A percentile compares a stretch with the other conserved stretches of the same genome.
phyloP scores from a whole-genome alignment of 768 basidiomycete species.

The Lentinula edodes region DNA sequence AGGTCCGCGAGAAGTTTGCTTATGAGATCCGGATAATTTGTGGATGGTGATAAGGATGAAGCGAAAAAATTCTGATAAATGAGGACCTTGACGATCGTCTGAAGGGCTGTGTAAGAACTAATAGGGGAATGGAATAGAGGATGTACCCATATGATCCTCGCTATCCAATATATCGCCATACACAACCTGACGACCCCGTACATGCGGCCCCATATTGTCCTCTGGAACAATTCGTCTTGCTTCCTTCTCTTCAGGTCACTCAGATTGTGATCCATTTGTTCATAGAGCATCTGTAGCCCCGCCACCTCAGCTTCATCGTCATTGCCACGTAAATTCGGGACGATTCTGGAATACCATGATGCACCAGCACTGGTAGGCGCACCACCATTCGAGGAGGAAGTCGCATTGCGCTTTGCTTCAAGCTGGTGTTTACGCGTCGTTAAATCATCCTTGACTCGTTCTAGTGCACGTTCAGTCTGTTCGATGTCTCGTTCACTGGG shows the following conservation, averaged over 20 bases:
- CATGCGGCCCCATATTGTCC: conserved; percentile 50
- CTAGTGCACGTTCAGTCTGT: conserved; percentile 51
- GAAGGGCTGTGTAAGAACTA: not conserved
- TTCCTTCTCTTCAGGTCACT: conserved; percentile 43
- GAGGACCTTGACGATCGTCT: conserved; percentile 52
- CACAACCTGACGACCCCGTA: conserved; percentile 39
- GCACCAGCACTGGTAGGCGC: conserved; percentile 13
- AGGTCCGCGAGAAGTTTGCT: conserved; percentile 7
- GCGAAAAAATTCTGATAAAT: conserved; percentile 19
- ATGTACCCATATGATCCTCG: conserved; percentile 53
- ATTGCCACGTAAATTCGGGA: conserved; percentile 41
- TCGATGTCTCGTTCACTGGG: conserved; percentile 50
- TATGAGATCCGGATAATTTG: conserved; percentile 36
- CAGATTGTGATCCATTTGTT: conserved; percentile 59
- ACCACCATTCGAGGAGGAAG: conserved; percentile 12
- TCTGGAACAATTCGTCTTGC: conserved; percentile 41
- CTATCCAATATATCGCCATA: conserved; percentile 65
- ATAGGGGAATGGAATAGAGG: not conserved
- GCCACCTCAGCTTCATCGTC: conserved; percentile 46
- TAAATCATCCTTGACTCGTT: conserved; percentile 57
- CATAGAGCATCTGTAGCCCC: conserved; percentile 63
- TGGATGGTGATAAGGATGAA: conserved; percentile 22
- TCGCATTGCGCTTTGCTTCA: conserved; percentile 21
- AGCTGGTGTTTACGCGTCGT: conserved; percentile 22
- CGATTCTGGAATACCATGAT: conserved; percentile 46